phyloP scores from a whole-genome alignment of 345 rosid species.

The Brassica nigra region DNA sequence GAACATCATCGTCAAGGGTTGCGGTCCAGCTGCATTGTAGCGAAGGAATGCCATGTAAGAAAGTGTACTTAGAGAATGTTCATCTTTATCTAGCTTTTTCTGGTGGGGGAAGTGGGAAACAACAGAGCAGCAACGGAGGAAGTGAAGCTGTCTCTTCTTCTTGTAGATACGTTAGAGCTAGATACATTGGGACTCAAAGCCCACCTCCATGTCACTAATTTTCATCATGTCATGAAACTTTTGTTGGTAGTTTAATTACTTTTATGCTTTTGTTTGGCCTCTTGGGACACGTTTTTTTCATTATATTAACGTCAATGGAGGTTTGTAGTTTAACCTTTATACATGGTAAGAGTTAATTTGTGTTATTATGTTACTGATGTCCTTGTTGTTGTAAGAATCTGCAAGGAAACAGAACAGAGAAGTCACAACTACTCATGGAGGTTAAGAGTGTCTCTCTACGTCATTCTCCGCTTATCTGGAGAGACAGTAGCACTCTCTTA shows the following conservation, averaged over 20 bases:
- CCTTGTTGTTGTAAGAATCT: neutral
- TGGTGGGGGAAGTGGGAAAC: slow-evolving; percentile 14
- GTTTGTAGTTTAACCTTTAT: neutral
- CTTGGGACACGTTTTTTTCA: slow-evolving; percentile 10
- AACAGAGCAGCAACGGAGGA: slow-evolving; percentile 27
- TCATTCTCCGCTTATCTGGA: slow-evolving; percentile 42
- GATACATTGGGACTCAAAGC: slow-evolving; percentile 56
- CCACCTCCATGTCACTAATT: slow-evolving; percentile 56
- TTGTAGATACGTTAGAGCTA: slow-evolving; percentile 58
- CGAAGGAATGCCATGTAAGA: slow-evolving; percentile 52
- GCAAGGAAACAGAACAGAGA: slow-evolving; percentile 18
- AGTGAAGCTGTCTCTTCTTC: slow-evolving; percentile 46
- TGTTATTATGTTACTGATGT: too few species aligned
- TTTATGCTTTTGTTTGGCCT: slow-evolving; percentile 4
- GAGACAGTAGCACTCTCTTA: slow-evolving; percentile 50
- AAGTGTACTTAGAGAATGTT: slow-evolving; percentile 56
- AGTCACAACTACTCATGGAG: slow-evolving; percentile 33
- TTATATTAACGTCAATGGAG: neutral
- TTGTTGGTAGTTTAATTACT: slow-evolving; percentile 6
- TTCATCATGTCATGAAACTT: slow-evolving; percentile 9
- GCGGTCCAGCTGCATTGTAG: slow-evolving; percentile 60
- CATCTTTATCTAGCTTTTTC: slow-evolving; percentile 46
- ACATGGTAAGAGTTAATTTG: neutral
- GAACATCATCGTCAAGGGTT: slow-evolving; percentile 49
- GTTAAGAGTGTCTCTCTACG: slow-evolving; percentile 42